Conservation (phyloP, 148 eudicot species). For the Dysphania ambrosioides region DNA sequence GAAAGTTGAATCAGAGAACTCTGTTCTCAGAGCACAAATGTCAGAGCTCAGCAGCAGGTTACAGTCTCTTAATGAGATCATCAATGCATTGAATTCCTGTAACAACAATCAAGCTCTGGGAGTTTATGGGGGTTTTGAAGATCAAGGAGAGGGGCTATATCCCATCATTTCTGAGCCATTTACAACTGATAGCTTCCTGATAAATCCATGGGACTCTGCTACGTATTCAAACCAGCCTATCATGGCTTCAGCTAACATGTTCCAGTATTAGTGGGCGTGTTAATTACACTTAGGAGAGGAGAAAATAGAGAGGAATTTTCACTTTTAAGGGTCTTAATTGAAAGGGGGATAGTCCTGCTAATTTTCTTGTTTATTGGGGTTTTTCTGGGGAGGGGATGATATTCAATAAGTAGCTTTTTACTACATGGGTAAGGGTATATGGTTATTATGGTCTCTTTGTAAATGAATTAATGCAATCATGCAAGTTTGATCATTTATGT, state of each 20-base stretch:
- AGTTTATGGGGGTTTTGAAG: constrained; percentile 21
- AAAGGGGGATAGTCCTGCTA: constrained; percentile 13
- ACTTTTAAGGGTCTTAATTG: constrained; percentile 7
- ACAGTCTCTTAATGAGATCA: constrained; percentile 56
- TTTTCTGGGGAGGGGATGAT: not conserved
- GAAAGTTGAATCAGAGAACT: constrained; percentile 53
- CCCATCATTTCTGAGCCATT: constrained; percentile 18
- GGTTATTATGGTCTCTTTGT: constrained; percentile 18
- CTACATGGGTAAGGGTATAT: constrained; percentile 14
- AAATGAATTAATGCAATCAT: constrained; percentile 24
- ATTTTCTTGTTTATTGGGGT: not conserved
- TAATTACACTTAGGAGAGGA: constrained; percentile 4
- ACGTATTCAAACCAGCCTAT: constrained; percentile 43
- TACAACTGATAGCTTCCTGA: constrained; percentile 29
- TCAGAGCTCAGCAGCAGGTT: constrained; percentile 57
- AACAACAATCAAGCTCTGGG: constrained; percentile 19
- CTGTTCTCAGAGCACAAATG: constrained; percentile 59
- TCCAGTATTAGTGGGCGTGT: constrained; percentile 30
- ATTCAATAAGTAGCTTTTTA: constrained; percentile 26
- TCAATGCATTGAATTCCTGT: constrained; percentile 13
- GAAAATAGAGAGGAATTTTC: not conserved
- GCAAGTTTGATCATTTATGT: constrained; percentile 13
- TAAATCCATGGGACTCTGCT: constrained; percentile 38
- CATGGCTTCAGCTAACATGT: constrained; percentile 50
- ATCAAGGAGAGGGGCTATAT: constrained; percentile 18